A percentile compares a stretch with the other conserved stretches of the same genome.
These are phyloP conservation scores for Aspergillus udagawae DNA, from an alignment of 2,329 filamentous ascomycete genomes.

Conservation along the genomic window DNA sequence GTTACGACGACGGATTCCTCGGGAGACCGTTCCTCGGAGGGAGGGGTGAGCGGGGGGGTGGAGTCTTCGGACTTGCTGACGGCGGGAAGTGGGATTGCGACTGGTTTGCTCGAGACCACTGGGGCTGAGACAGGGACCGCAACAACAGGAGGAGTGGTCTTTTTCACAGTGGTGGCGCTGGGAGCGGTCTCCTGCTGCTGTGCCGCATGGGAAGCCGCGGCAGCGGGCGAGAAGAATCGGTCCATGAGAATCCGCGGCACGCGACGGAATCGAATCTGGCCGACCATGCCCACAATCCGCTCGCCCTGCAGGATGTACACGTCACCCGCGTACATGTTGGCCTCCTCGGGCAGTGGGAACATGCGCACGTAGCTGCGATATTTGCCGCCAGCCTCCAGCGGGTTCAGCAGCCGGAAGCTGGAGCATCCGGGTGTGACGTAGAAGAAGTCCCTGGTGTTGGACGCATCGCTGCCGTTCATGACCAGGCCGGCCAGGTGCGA, in stretches of 20 bases:
- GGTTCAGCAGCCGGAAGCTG: constrained; percentile 21
- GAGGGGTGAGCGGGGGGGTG: no score
- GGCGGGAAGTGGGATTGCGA: no score
- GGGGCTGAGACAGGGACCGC: no score
- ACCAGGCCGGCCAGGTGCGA: constrained; percentile 34
- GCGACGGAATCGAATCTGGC: constrained; percentile 32
- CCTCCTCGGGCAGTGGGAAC: constrained; percentile 25
- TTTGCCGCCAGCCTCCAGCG: constrained; percentile 19
- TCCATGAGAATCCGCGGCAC: constrained; percentile 18
- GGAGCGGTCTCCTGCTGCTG: no score
- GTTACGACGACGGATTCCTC: neutral
- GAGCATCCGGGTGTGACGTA: constrained; percentile 34
- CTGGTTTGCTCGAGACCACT: no score
- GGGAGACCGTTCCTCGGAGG: no score
- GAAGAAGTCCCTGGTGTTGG: constrained; percentile 26
- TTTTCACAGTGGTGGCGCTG: neutral
- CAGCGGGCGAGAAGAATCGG: constrained; percentile 14
- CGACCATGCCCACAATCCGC: constrained; percentile 30
- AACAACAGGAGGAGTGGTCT: no score
- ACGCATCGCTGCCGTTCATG: constrained; percentile 25
- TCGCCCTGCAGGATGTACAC: constrained; percentile 36
- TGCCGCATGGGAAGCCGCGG: neutral
- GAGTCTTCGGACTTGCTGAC: no score
- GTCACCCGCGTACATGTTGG: constrained; percentile 35
- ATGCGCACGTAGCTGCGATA: constrained; percentile 34